A percentile compares a stretch with the other conserved stretches of the same genome.
These are phyloP conservation scores for Yamadazyma pseudoaaseri DNA, from an alignment of 1,139 yeast species.

Conservation along the genomic window DNA sequence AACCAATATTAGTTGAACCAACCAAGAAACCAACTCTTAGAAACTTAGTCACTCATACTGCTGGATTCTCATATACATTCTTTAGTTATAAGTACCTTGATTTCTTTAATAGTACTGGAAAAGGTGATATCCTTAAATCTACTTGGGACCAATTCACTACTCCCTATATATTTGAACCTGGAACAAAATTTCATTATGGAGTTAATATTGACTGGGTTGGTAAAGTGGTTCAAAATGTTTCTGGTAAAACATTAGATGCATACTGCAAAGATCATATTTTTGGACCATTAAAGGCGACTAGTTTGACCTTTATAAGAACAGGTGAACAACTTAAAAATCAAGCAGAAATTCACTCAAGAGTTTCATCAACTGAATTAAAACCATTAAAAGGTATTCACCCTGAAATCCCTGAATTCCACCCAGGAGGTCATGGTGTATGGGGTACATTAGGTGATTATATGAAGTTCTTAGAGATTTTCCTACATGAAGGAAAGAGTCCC, in stretches of 20 bases:
- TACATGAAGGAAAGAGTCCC: conserved; percentile 43
- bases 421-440: conserved; percentile 52
- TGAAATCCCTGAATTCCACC: conserved; percentile 28
- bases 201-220: conserved; percentile 56
- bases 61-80: conserved; percentile 51
- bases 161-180: conserved; percentile 55
- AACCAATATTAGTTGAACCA: conserved; percentile 19
- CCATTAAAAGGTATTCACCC: not conserved
- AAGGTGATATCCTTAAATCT: conserved; percentile 3
- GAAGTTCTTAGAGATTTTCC: conserved; percentile 44
- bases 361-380: not conserved
- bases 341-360: not conserved
- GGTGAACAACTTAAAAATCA: not conserved
- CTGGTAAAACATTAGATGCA: conserved; percentile 43
- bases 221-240: conserved; percentile 38
- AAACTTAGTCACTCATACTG: conserved; percentile 50
- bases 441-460: conserved; percentile 44
- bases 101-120: conserved; percentile 20
- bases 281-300: conserved; percentile 42
- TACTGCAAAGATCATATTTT: conserved; percentile 40
- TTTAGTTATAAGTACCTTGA: conserved; percentile 18
- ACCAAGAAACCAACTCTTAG: conserved; percentile 42
- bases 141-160: conserved; percentile 21
- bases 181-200: conserved; percentile 52
- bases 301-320: conserved; percentile 22